phyloP scores from a whole-genome alignment of 2,329 filamentous ascomycete genomes.

The Metarhizium brunneum region DNA sequence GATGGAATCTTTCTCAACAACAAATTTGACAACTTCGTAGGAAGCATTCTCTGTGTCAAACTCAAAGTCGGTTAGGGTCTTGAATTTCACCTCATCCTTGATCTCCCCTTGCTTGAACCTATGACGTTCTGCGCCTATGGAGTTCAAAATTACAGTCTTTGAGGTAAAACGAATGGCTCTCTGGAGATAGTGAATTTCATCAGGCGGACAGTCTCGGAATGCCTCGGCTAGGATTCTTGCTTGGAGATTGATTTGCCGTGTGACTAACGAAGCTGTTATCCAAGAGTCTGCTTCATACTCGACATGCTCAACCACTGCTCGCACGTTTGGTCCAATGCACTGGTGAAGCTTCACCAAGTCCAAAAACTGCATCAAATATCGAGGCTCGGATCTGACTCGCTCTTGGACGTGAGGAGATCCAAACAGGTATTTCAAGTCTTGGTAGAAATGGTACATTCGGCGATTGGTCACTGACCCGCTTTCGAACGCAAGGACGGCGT shows the following conservation, averaged over 20 bases:
- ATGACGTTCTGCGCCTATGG: conserved; percentile 76
- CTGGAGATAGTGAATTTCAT: conserved; percentile 57
- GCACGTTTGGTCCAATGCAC: conserved; percentile 86
- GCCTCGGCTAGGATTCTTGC: conserved; percentile 83
- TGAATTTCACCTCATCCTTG: conserved; percentile 78
- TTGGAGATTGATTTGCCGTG: conserved; percentile 86
- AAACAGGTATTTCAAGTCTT: conserved; percentile 86
- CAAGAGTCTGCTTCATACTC: conserved; percentile 98
- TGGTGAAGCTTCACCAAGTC: conserved; percentile 95
- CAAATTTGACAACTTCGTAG: conserved; percentile 72
- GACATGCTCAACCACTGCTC: conserved; percentile 89
- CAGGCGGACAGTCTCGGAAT: conserved; percentile 61
- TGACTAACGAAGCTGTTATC: conserved; percentile 93
- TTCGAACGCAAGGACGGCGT: conserved; percentile 84
- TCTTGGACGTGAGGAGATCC: conserved; percentile 82
- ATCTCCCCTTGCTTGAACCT: conserved; percentile 83
- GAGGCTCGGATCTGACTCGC: conserved; percentile 69
- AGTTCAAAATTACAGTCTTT: conserved; percentile 79
- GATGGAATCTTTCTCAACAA: conserved; percentile 81
- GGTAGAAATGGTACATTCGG: conserved; percentile 95
- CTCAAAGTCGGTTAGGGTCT: conserved; percentile 66
- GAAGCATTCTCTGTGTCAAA: conserved; percentile 53
- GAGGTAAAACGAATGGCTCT: conserved; percentile 66
- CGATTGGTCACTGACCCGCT: conserved; percentile 90
- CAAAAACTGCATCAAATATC: conserved; percentile 88